Evolutionary conservation across 2,329 filamentous ascomycete genomes (phyloP).

Genomic region (Colletotrichum falcatum): DNA sequence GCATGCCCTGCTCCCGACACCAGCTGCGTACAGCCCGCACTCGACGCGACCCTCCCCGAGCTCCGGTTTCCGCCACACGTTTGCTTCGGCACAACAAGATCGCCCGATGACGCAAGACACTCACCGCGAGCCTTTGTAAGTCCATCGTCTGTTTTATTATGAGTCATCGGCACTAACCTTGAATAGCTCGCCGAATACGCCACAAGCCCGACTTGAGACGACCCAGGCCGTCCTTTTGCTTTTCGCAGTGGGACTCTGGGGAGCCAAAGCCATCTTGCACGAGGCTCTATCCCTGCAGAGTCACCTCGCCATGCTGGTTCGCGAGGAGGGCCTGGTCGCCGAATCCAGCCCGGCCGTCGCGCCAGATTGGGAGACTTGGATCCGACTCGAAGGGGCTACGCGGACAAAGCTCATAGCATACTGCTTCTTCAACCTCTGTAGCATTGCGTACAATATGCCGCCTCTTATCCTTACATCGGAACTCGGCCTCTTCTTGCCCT

Average conservation of each 20-base stretch:
- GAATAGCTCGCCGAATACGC: conserved; percentile 67
- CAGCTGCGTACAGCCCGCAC: conserved; percentile 70
- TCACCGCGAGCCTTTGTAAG: conserved; percentile 70
- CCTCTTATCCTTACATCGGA: conserved; percentile 70
- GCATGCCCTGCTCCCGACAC: conserved; percentile 66
- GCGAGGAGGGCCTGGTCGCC: conserved; percentile 67
- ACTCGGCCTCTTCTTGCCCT: conserved; percentile 66
- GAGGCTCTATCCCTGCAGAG: conserved; percentile 71
- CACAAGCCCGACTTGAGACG: conserved; percentile 71
- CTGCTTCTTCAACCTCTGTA: conserved; percentile 73
- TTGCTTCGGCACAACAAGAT: conserved; percentile 69
- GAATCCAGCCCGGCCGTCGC: conserved; percentile 59
- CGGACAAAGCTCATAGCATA: conserved; percentile 71
- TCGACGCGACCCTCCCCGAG: conserved; percentile 70
- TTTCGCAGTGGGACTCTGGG: conserved; percentile 71
- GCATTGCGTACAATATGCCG: conserved; percentile 71
- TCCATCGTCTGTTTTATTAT: conserved; percentile 16
- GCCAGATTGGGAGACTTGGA: conserved; percentile 70
- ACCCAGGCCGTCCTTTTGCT: conserved; percentile 73
- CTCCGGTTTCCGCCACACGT: conserved; percentile 68
- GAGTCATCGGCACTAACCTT: neutral
- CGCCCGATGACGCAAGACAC: conserved; percentile 68
- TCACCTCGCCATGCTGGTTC: conserved; percentile 66
- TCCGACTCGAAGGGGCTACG: conserved; percentile 66
- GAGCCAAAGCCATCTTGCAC: conserved; percentile 69